Evolutionary conservation across 108 stramenopile species (phyloP).

Genomic region (Skeletonema menzelii): DNA sequence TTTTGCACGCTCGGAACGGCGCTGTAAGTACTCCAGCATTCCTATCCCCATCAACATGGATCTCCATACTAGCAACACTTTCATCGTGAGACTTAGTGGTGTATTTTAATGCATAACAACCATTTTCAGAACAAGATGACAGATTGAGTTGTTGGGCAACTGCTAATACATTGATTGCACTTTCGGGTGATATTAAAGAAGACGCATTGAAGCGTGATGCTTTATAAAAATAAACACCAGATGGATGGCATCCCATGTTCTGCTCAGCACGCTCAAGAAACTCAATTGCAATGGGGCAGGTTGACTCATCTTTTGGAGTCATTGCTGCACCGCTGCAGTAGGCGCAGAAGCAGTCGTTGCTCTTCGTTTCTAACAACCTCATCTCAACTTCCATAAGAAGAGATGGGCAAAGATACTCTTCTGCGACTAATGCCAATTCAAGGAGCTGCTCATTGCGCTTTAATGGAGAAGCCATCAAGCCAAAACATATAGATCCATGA

Average conservation of each 20-base stretch:
- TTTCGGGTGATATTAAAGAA: constrained; percentile 34
- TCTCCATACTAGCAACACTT: background rate
- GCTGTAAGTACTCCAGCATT: background rate
- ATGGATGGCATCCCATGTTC: constrained; percentile 5
- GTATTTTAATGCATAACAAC: constrained; percentile 12
- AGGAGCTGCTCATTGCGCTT: constrained; percentile 50
- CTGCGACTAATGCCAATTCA: constrained; percentile 67
- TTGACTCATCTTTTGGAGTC: constrained; percentile 2
- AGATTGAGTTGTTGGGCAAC: constrained; percentile 29
- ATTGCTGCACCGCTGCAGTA: constrained; percentile 17
- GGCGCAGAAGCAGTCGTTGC: constrained; percentile 29
- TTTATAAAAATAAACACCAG: constrained; percentile 6
- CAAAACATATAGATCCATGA: constrained; percentile 66
- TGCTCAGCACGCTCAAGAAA: constrained; percentile 3
- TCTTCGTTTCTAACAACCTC: constrained; percentile 42
- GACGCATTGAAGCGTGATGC: background rate
- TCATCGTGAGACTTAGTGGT: background rate
- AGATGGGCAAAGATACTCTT: constrained; percentile 72
- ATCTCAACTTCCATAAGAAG: constrained; percentile 76
- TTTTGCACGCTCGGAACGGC: constrained; percentile 16
- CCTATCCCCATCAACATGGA: background rate
- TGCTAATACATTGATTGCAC: constrained; percentile 24
- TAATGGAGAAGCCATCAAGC: constrained; percentile 37
- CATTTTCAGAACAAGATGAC: constrained; percentile 13
- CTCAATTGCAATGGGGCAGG: background rate